phyloP scores from a whole-genome alignment of 176 grass and related monocot genomes.

The Oryza longistaminata region DNA sequence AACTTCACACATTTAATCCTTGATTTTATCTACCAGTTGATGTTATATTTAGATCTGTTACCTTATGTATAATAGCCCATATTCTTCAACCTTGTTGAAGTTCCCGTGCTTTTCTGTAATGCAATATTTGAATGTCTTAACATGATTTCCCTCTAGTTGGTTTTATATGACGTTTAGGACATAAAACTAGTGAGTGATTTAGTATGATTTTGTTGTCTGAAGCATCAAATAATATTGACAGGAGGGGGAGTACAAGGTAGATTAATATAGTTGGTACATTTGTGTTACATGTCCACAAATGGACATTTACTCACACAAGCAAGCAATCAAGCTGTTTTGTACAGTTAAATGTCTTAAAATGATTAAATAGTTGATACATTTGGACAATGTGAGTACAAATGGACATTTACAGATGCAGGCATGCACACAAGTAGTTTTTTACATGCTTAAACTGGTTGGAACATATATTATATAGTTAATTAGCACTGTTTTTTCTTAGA shows the following conservation, averaged over 20 bases:
- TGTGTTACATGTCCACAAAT: no score
- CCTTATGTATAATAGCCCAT: neutral
- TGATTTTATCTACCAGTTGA: conserved; percentile 11
- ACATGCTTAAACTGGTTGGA: conserved; percentile 9
- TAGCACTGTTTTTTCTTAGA: neutral
- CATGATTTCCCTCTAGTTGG: no score
- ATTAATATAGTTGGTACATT: no score
- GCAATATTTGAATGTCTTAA: conserved; percentile 3
- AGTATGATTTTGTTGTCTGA: no score
- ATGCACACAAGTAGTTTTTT: neutral
- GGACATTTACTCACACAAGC: no score
- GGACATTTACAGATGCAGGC: neutral
- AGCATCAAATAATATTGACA: no score
- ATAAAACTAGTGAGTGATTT: no score
- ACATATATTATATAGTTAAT: conserved; percentile 2
- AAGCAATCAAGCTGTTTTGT: no score
- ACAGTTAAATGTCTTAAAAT: no score
- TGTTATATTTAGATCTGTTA: neutral
- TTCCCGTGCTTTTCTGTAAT: neutral
- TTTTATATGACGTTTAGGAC: no score
- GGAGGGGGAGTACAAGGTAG: no score
- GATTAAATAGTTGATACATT: conserved; percentile 3
- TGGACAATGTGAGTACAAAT: neutral
- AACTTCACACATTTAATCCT: neutral
- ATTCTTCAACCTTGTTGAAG: neutral